phyloP scores from a whole-genome alignment of 2,329 filamentous ascomycete genomes.

The Myrmaecium sp. region DNA sequence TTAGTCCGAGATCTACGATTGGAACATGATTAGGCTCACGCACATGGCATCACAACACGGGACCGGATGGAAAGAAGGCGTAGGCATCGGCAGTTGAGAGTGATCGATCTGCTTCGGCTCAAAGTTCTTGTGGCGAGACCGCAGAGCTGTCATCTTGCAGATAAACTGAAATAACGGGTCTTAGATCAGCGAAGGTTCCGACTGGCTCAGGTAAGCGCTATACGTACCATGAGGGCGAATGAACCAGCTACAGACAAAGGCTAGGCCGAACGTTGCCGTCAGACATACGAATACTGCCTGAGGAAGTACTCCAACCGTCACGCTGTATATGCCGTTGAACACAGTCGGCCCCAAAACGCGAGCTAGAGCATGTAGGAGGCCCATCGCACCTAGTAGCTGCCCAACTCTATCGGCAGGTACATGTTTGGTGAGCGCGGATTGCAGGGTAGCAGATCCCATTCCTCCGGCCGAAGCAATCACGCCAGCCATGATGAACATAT shows the following conservation, averaged over 20 bases:
- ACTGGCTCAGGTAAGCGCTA: too few relatives aligned
- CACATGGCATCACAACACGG: too few relatives aligned
- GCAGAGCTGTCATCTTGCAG: too few relatives aligned
- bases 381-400: slow-evolving; percentile 74
- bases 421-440: slow-evolving; percentile 78
- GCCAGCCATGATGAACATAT: slow-evolving; percentile 54
- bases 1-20: too few relatives aligned
- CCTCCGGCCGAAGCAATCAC: slow-evolving; percentile 63
- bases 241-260: slow-evolving; percentile 50
- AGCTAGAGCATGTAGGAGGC: slow-evolving; percentile 67
- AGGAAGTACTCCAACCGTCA: slow-evolving; percentile 60
- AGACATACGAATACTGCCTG: slow-evolving; percentile 74
- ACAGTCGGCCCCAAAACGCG: slow-evolving; percentile 63
- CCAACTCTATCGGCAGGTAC: slow-evolving; percentile 69
- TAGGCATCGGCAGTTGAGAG: too few relatives aligned
- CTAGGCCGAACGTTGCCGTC: slow-evolving; percentile 45
- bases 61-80: too few relatives aligned
- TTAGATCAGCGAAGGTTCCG: too few relatives aligned
- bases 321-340: slow-evolving; percentile 74
- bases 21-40: too few relatives aligned
- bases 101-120: too few relatives aligned
- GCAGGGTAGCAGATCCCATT: slow-evolving; percentile 69
- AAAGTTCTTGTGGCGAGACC: too few relatives aligned
- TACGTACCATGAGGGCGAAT: slow-evolving; percentile 58
- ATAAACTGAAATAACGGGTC: too few relatives aligned